These are phyloP conservation scores for Fraxinus dipetala DNA, from an alignment of 305 asterid genomes.

Conservation along the genomic window DNA sequence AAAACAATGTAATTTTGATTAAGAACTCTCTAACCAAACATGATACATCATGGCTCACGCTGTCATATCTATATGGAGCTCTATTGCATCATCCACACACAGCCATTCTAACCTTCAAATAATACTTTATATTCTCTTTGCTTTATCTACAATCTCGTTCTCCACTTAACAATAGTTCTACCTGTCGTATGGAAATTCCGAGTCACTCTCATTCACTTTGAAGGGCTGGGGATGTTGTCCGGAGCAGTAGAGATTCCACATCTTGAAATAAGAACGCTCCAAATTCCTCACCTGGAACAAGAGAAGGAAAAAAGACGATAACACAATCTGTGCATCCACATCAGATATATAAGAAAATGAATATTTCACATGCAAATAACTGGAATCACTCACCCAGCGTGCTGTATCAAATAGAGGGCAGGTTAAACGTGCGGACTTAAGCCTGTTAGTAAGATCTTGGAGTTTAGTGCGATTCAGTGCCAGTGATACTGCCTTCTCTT, in stretches of 20 bases:
- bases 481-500: slow-evolving; percentile 83
- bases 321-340: not conserved
- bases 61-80: not conserved
- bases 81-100: not conserved
- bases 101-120: slow-evolving; percentile 20
- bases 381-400: slow-evolving; percentile 70
- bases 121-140: slow-evolving; percentile 17
- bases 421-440: slow-evolving; percentile 70
- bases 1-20: not conserved
- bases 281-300: slow-evolving; percentile 70
- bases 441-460: slow-evolving; percentile 71
- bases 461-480: slow-evolving; percentile 77
- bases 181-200: slow-evolving; percentile 67
- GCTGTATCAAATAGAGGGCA: slow-evolving; percentile 89
- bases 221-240: slow-evolving; percentile 82
- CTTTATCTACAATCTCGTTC: slow-evolving; percentile 53
- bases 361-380: not conserved
- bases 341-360: not conserved
- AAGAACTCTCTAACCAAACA: not conserved
- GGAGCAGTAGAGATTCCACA: slow-evolving; percentile 89
- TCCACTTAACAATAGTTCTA: slow-evolving; percentile 30
- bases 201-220: slow-evolving; percentile 74
- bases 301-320: not conserved
- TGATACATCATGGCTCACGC: not conserved
- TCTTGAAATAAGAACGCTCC: slow-evolving; percentile 88